Percentiles rank a stretch among this genome's conserved stretches.
Conservation (phyloP, 441 rosid species). For the Cnidoscolus chayamansa region DNA sequence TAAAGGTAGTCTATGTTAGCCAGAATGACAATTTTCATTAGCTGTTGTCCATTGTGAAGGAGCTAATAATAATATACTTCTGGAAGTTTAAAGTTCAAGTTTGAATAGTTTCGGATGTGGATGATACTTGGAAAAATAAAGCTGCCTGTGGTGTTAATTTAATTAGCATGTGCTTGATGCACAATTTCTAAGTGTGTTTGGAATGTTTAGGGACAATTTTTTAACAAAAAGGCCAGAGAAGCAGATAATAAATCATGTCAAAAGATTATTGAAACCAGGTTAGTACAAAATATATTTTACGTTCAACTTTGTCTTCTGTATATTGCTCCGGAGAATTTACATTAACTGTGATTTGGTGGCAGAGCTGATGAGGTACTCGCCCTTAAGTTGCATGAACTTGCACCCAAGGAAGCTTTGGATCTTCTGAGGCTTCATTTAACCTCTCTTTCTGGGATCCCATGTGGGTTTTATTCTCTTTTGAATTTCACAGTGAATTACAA, state of each 20-base stretch:
- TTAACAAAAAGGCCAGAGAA: slow-evolving; percentile 47
- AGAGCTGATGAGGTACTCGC: slow-evolving; percentile 13
- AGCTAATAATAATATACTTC: neutral
- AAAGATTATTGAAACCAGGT: slow-evolving; percentile 53
- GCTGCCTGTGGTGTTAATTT: neutral
- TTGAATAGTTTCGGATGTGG: no score
- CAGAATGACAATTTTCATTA: neutral
- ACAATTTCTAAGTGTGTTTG: neutral
- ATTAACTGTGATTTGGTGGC: neutral
- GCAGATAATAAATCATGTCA: slow-evolving; percentile 49
- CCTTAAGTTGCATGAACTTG: slow-evolving; percentile 11
- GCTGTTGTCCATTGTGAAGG: neutral
- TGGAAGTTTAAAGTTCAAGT: slow-evolving; percentile 4
- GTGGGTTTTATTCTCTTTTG: slow-evolving; percentile 7
- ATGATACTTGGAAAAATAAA: neutral
- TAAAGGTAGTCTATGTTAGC: neutral
- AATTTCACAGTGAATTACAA: neutral
- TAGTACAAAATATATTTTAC: slow-evolving; percentile 14
- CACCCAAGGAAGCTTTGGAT: slow-evolving; percentile 18
- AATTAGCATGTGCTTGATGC: neutral
- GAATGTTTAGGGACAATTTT: slow-evolving; percentile 50
- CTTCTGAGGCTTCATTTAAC: slow-evolving; percentile 14
- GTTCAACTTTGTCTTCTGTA: neutral
- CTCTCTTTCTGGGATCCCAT: slow-evolving; percentile 11
- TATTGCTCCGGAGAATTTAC: neutral